Percentiles rank a stretch among this genome's conserved stretches.
Conservation (phyloP, 208 protist genomes). For the Trypanosoma conorhini region DNA sequence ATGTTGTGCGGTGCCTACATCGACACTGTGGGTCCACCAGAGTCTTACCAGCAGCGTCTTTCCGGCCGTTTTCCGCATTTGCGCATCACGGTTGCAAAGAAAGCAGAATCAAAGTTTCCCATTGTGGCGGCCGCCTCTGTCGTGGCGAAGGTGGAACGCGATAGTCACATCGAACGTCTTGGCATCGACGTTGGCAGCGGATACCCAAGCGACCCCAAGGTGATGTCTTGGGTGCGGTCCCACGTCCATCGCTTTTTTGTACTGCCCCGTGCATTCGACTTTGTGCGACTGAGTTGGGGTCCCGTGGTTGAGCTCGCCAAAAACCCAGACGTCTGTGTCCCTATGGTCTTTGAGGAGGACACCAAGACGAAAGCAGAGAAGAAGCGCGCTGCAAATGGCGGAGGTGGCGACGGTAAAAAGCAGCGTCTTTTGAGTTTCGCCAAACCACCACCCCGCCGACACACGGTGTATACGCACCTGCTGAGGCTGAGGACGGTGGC, state of each 20-base stretch:
- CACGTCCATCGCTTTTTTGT: conserved; percentile 85
- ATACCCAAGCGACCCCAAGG: conserved; percentile 81
- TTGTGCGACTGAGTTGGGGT: conserved; percentile 80
- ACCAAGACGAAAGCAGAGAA: conserved; percentile 42
- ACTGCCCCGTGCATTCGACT: conserved; percentile 41
- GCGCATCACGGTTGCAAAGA: conserved; percentile 80
- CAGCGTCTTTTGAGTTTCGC: conserved; percentile 60
- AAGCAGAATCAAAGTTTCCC: conserved; percentile 92
- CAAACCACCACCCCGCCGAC: conserved; percentile 56
- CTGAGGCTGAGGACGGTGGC: conserved; percentile 43
- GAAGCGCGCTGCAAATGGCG: conserved; percentile 9
- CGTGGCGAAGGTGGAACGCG: conserved; percentile 90
- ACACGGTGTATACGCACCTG: conserved; percentile 58
- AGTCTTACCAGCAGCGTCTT: conserved; percentile 79
- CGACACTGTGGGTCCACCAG: conserved; percentile 92
- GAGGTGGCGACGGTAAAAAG: conserved; percentile 25
- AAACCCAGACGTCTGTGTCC: conserved; percentile 49
- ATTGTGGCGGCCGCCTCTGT: conserved; percentile 94
- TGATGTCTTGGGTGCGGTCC: conserved; percentile 64
- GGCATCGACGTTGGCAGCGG: conserved; percentile 72
- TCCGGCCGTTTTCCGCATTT: conserved; percentile 84
- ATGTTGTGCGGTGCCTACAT: conserved; percentile 90
- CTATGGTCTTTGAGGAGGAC: conserved; percentile 70
- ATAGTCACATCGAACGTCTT: conserved; percentile 42
- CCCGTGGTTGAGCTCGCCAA: conserved; percentile 64